Evolutionary conservation across 352 stramenopile genomes (phyloP).

Genomic region (Phytopythium delawarense): DNA sequence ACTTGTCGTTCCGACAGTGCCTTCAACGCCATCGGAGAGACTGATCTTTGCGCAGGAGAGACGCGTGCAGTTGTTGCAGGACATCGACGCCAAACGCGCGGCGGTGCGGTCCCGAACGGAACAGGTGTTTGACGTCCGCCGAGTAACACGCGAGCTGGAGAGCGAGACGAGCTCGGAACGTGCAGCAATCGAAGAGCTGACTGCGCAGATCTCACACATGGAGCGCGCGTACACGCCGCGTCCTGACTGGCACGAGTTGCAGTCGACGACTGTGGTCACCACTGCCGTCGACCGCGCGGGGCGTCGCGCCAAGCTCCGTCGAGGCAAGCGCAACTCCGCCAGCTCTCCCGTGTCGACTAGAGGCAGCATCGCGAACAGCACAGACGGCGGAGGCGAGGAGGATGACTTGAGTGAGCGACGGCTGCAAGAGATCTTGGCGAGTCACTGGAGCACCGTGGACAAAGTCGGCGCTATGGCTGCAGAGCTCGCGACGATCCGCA

Average conservation of each 20-base stretch:
- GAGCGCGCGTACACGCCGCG: slow-evolving; percentile 58
- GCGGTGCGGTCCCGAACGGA: slow-evolving; percentile 39
- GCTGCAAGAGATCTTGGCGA: slow-evolving; percentile 45
- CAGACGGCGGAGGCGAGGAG: slow-evolving; percentile 26
- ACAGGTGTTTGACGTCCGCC: slow-evolving; percentile 60
- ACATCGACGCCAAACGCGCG: slow-evolving; percentile 4
- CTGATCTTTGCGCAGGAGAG: slow-evolving; percentile 3
- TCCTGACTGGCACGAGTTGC: slow-evolving; percentile 58
- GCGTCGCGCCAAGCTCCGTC: slow-evolving; percentile 28
- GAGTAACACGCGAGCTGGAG: slow-evolving; percentile 30
- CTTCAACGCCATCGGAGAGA: not conserved
- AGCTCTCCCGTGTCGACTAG: not conserved
- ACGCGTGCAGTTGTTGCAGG: slow-evolving; percentile 7
- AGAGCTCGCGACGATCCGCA: slow-evolving; percentile 48
- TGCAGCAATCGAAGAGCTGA: slow-evolving; percentile 18
- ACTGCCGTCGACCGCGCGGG: slow-evolving; percentile 45
- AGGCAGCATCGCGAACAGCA: slow-evolving; percentile 4
- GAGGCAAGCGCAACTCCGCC: slow-evolving; percentile 13
- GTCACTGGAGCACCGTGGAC: slow-evolving; percentile 57
- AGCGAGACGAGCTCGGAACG: slow-evolving; percentile 17
- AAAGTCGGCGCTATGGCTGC: slow-evolving; percentile 51
- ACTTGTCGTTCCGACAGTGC: not conserved
- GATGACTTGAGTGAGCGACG: slow-evolving; percentile 33
- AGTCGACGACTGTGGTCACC: slow-evolving; percentile 44
- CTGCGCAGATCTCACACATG: slow-evolving; percentile 37